These are phyloP conservation scores for Orbilia ellipsospora DNA, from an alignment of 2,329 filamentous ascomycete species.

Conservation along the genomic window DNA sequence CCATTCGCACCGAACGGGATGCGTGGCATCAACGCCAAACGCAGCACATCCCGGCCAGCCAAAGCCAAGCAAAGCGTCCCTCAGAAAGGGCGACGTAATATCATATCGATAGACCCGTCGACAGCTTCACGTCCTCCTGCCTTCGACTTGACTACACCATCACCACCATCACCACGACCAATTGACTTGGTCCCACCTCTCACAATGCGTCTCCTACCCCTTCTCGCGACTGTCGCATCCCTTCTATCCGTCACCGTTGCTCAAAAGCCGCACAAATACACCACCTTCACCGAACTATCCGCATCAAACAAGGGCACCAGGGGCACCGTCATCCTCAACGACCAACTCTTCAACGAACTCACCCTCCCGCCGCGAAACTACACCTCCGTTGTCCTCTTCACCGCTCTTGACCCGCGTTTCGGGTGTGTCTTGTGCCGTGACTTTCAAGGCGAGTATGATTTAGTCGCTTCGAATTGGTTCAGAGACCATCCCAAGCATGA, in stretches of 20 bases:
- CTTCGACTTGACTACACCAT: conserved; percentile 14
- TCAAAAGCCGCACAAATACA: conserved; percentile 53
- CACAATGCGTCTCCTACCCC: conserved; percentile 51
- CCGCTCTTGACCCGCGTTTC: conserved; percentile 83
- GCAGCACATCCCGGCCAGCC: conserved; percentile 20
- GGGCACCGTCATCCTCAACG: conserved; percentile 72
- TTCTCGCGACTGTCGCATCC: conserved; percentile 43
- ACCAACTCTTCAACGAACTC: conserved; percentile 78
- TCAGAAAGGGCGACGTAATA: not conserved
- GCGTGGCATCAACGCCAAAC: conserved; percentile 52
- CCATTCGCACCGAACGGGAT: conserved; percentile 24
- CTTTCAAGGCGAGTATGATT: conserved; percentile 93
- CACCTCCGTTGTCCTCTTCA: conserved; percentile 82
- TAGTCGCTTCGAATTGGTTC: conserved; percentile 85
- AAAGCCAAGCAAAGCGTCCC: not conserved
- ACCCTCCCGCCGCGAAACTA: conserved; percentile 85
- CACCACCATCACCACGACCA: conserved; percentile 20
- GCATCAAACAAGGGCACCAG: conserved; percentile 54
- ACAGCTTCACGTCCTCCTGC: conserved; percentile 47
- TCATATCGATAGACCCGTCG: not conserved
- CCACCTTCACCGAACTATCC: conserved; percentile 54
- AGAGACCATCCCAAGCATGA: conserved; percentile 82
- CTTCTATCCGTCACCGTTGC: conserved; percentile 48
- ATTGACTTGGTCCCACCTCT: conserved; percentile 42
- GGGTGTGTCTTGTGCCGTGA: conserved; percentile 87